A percentile compares a stretch with the other conserved stretches of the same genome.
phyloP scores from a whole-genome alignment of 768 basidiomycete species.

The Tubosaeta brunneosetosa region DNA sequence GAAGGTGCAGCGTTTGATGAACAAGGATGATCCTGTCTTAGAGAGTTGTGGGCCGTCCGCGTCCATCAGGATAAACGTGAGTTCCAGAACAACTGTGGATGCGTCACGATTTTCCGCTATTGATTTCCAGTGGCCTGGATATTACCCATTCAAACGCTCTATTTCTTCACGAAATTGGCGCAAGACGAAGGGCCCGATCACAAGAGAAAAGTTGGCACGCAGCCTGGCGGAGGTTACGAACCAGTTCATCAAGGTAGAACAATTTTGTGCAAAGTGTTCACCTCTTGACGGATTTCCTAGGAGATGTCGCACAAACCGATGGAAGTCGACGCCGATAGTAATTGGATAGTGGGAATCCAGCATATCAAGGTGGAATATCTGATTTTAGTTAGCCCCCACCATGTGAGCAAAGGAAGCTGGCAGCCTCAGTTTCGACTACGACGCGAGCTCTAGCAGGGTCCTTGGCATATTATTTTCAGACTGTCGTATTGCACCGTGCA shows the following conservation, averaged over 20 bases:
- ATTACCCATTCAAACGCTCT: constrained; percentile 64
- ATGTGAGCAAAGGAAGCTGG: neutral
- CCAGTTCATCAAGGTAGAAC: constrained; percentile 56
- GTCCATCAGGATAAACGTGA: constrained; percentile 66
- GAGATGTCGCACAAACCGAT: constrained; percentile 44
- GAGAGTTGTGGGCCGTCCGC: constrained; percentile 66
- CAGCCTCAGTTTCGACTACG: neutral
- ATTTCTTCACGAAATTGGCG: constrained; percentile 74
- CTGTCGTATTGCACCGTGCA: neutral
- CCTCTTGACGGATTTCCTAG: constrained; percentile 29
- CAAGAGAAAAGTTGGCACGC: constrained; percentile 62
- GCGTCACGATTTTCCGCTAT: neutral
- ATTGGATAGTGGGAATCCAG: constrained; percentile 53
- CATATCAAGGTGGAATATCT: constrained; percentile 61
- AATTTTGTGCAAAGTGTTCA: neutral
- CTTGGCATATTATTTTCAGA: neutral
- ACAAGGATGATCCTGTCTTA: constrained; percentile 58
- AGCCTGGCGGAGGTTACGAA: constrained; percentile 64
- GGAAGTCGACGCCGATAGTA: constrained; percentile 50
- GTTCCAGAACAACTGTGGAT: neutral
- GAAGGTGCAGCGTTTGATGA: constrained; percentile 46
- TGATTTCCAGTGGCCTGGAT: constrained; percentile 65
- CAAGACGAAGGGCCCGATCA: constrained; percentile 68
- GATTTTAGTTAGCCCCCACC: neutral
- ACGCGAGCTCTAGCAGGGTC: neutral